Conservation (phyloP, 2,329 filamentous ascomycete genomes). For the Penicillium sp. region DNA sequence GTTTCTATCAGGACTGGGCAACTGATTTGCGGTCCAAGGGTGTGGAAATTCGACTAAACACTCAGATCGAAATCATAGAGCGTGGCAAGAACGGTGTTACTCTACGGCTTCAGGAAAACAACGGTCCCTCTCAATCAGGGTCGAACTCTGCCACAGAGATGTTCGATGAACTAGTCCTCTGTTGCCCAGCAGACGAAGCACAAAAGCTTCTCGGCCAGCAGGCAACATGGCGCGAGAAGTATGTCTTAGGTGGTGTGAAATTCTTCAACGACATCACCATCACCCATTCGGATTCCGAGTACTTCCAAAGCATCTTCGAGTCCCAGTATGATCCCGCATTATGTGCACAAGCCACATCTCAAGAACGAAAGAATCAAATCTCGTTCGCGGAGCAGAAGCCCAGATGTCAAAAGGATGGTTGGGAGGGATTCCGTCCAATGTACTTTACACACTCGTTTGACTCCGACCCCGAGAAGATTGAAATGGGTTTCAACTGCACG, state of each 20-base stretch:
- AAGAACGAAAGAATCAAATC: conserved; percentile 43
- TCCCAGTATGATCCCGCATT: conserved; percentile 49
- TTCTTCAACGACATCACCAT: conserved; percentile 59
- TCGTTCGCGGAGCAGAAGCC: conserved; percentile 43
- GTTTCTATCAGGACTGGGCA: conserved; percentile 54
- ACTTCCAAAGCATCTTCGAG: conserved; percentile 56
- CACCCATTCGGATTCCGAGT: conserved; percentile 53
- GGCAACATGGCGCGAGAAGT: conserved; percentile 56
- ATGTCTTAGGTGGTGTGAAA: conserved; percentile 64
- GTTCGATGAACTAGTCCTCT: conserved; percentile 57
- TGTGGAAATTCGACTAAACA: conserved; percentile 49
- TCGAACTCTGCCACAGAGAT: conserved; percentile 37
- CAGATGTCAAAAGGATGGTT: conserved; percentile 31
- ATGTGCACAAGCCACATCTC: conserved; percentile 43
- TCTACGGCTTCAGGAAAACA: conserved; percentile 30
- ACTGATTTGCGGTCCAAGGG: conserved; percentile 48
- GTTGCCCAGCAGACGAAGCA: conserved; percentile 50
- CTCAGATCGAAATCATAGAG: conserved; percentile 38
- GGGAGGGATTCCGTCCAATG: conserved; percentile 51
- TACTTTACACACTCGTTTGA: conserved; percentile 56
- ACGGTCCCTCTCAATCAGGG: not conserved
- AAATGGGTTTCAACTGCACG: conserved; percentile 66
- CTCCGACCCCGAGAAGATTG: conserved; percentile 49
- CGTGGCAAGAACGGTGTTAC: conserved; percentile 49
- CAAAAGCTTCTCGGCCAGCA: conserved; percentile 49